Evolutionary conservation across 129 eudicot species (phyloP).

Genomic region (Flaveria trinervia): DNA sequence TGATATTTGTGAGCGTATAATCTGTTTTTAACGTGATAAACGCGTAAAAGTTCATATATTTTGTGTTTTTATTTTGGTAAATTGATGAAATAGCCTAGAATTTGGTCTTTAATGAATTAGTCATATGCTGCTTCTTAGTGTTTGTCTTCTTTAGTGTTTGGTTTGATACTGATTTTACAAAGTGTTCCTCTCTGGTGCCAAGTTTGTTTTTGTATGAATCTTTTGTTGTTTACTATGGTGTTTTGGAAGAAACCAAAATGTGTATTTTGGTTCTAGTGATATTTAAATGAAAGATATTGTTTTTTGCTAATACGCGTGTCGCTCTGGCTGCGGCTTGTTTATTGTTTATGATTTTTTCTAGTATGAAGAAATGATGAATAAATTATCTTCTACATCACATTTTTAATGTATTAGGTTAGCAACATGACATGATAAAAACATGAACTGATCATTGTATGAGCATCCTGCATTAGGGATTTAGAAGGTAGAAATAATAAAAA

Average conservation of each 20-base stretch:
- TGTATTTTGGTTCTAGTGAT: constrained; percentile 1
- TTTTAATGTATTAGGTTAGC: background rate
- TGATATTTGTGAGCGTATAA: background rate
- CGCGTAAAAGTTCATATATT: background rate
- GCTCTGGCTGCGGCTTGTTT: background rate
- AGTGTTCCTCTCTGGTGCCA: constrained; percentile 7
- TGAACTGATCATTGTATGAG: background rate
- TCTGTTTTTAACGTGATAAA: background rate
- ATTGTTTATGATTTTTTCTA: background rate
- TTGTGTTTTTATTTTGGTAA: background rate
- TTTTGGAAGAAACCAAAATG: constrained; percentile 24
- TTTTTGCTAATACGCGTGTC: constrained; percentile 5
- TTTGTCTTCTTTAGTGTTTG: constrained; percentile 9
- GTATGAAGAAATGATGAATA: background rate
- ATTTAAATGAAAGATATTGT: constrained; percentile 10
- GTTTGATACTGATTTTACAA: background rate
- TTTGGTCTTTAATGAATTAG: background rate
- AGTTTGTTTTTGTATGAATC: constrained; percentile 13
- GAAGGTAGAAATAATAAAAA: background rate
- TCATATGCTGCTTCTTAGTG: constrained; percentile 16
- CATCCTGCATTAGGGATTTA: background rate
- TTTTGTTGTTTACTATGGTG: constrained; percentile 19
- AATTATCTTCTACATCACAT: background rate
- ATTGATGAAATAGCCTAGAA: constrained; percentile 1
- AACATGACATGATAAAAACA: background rate